Evolutionary conservation across 1,139 yeast genomes (phyloP).

Genomic region (Suhomyces guaymorum): DNA sequence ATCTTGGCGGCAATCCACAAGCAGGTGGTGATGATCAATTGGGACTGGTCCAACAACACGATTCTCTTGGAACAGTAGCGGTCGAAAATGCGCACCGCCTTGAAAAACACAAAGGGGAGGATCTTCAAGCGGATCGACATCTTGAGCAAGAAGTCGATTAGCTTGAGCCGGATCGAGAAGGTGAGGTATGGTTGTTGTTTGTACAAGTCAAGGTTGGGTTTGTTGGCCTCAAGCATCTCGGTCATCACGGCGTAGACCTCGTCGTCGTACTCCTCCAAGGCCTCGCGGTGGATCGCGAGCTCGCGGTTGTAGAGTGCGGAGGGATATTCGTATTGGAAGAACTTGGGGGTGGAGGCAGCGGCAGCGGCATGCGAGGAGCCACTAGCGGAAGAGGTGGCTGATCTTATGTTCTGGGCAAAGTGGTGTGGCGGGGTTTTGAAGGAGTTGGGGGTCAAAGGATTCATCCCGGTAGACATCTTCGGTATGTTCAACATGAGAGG

Average conservation of each 20-base stretch:
- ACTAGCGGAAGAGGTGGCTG: slow-evolving; percentile 3
- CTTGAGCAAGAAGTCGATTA: slow-evolving; percentile 59
- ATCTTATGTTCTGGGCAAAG: slow-evolving; percentile 5
- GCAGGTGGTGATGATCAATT: slow-evolving; percentile 64
- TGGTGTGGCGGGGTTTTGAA: slow-evolving; percentile 13
- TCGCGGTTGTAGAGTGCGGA: slow-evolving; percentile 52
- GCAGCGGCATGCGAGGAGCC: too few species aligned
- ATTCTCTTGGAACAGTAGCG: slow-evolving; percentile 67
- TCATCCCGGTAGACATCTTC: slow-evolving; percentile 11
- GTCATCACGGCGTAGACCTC: slow-evolving; percentile 50
- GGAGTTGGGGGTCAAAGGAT: slow-evolving; percentile 14
- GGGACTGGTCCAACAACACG: slow-evolving; percentile 61
- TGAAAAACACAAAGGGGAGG: slow-evolving; percentile 59
- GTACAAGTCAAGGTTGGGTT: slow-evolving; percentile 56
- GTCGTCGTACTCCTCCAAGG: slow-evolving; percentile 52
- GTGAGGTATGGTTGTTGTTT: slow-evolving; percentile 66
- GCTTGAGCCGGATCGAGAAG: slow-evolving; percentile 48
- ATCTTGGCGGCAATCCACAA: slow-evolving; percentile 66
- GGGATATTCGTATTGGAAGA: slow-evolving; percentile 48
- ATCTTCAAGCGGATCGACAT: slow-evolving; percentile 60
- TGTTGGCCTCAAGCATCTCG: slow-evolving; percentile 29
- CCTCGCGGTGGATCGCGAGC: slow-evolving; percentile 45
- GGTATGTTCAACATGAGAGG: slow-evolving; percentile 16
- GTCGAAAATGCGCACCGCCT: slow-evolving; percentile 60
- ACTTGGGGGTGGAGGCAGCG: slow-evolving; percentile 12